phyloP scores from a whole-genome alignment of 208 protist genomes.

The Acanthamoeba castellanii region DNA sequence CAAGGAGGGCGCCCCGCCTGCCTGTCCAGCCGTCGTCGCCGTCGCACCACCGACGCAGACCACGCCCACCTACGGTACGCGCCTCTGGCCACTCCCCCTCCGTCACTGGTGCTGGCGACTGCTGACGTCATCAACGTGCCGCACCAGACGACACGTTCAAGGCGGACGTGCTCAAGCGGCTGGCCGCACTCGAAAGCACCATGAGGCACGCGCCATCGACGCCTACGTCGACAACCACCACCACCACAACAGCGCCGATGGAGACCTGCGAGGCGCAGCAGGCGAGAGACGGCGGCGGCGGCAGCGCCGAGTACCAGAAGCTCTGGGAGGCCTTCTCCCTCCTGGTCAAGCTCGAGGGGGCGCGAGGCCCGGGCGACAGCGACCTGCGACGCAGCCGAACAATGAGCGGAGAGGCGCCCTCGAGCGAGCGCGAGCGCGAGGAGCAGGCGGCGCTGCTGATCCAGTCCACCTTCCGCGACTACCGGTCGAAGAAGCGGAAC shows the following conservation, averaged over 20 bases:
- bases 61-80: not conserved
- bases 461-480: constrained; percentile 36
- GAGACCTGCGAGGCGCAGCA: not conserved
- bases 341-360: constrained; percentile 24
- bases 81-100: not conserved
- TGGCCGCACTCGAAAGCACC: not conserved
- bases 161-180: constrained; percentile 5
- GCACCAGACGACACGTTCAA: not conserved
- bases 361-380: not conserved
- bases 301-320: not conserved
- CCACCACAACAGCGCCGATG: not conserved
- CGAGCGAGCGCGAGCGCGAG: not conserved
- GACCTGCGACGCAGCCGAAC: too few species aligned
- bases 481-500: constrained; percentile 17
- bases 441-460: constrained; percentile 44
- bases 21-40: not conserved
- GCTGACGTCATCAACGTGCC: not conserved
- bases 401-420: too few species aligned
- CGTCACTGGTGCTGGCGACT: not conserved
- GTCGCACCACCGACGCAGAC: not conserved
- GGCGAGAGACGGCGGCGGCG: not conserved
- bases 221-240: not conserved
- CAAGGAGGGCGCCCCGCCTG: too few species aligned
- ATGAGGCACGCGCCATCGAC: not conserved
- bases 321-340: not conserved